These are phyloP conservation scores for Ceratobasidium papillatum DNA, from an alignment of 1,284 basidiomycete genomes.

Conservation along the genomic window DNA sequence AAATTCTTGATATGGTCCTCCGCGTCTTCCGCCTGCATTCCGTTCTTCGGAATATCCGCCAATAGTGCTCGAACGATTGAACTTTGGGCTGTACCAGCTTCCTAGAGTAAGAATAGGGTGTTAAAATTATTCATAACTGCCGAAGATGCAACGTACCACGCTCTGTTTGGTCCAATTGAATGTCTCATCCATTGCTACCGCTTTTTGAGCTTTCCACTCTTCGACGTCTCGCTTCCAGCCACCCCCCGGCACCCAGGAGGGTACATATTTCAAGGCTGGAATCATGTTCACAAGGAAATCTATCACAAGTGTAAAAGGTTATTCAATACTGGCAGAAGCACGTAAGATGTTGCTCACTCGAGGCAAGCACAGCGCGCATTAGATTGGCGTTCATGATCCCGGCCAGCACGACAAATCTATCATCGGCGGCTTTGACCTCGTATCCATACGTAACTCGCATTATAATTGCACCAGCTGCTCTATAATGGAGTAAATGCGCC, in stretches of 20 bases:
- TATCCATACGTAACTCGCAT: constrained; percentile 46
- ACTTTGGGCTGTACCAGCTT: constrained; percentile 9
- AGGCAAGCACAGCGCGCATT: constrained; percentile 51
- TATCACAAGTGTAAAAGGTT: not conserved
- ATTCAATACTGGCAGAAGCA: too few relatives aligned
- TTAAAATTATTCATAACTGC: not conserved
- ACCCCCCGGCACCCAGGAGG: constrained; percentile 40
- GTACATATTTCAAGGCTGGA: constrained; percentile 44
- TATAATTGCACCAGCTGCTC: constrained; percentile 8
- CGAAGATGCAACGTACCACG: not conserved
- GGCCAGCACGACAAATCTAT: constrained; percentile 5
- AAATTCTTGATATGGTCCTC: constrained; percentile 41
- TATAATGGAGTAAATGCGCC: not conserved
- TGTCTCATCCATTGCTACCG: constrained; percentile 1
- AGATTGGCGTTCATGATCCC: constrained; percentile 45
- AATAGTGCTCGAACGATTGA: constrained; percentile 23
- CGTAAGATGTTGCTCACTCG: too few relatives aligned
- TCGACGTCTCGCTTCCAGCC: constrained; percentile 38
- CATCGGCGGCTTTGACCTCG: constrained; percentile 47
- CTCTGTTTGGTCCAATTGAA: constrained; percentile 35
- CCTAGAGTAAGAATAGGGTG: not conserved
- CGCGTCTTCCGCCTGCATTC: constrained; percentile 17
- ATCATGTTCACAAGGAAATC: constrained; percentile 53
- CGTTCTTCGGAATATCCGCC: constrained; percentile 19
- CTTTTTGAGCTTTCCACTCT: constrained; percentile 29